These are phyloP conservation scores for Penicillium janthinellum DNA, from an alignment of 2,329 filamentous ascomycete species.

Conservation along the genomic window DNA sequence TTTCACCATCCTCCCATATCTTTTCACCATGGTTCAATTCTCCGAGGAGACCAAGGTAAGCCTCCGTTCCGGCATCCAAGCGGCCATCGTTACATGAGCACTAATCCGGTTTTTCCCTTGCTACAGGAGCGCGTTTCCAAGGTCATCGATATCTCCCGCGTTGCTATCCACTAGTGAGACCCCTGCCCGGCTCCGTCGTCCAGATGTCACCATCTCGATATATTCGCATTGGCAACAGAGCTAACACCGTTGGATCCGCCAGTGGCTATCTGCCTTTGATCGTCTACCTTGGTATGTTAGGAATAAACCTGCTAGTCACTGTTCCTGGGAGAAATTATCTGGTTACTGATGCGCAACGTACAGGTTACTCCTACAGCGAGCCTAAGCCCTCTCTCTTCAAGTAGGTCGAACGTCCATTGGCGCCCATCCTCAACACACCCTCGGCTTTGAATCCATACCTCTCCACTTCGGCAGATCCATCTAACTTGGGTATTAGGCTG, in stretches of 20 bases:
- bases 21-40: conserved; percentile 59
- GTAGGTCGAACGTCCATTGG: conserved; percentile 48
- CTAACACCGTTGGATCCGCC: conserved; percentile 23
- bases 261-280: conserved; percentile 97
- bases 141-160: conserved; percentile 90
- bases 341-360: conserved; percentile 20
- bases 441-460: background rate
- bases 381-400: conserved; percentile 80
- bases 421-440: background rate
- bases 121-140: conserved; percentile 92
- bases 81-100: background rate
- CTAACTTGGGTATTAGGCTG: conserved; percentile 34
- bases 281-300: conserved; percentile 80
- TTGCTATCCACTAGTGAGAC: conserved; percentile 91
- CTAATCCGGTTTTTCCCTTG: conserved; percentile 9
- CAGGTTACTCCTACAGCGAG: conserved; percentile 92
- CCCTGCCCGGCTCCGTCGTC: background rate
- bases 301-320: background rate
- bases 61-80: conserved; percentile 1
- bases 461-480: background rate
- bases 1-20: background rate
- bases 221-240: conserved; percentile 4
- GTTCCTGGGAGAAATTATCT: background rate
- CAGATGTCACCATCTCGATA: background rate
- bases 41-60: conserved; percentile 96